Evolutionary conservation across 805 yeast species (phyloP).

Genomic region (Wickerhamomyces subpelliculosus): DNA sequence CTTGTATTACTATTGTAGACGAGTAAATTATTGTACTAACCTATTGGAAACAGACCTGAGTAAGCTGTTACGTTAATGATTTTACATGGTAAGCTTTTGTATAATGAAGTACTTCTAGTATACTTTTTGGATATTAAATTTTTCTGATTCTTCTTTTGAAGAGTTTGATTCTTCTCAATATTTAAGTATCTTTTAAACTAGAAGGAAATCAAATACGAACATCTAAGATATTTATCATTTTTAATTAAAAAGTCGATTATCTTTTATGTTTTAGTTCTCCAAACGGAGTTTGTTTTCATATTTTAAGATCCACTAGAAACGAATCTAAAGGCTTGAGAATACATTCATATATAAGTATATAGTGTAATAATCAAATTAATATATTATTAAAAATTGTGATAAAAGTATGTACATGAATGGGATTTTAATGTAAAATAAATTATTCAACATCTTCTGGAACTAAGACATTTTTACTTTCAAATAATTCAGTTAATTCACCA

Average conservation of each 20-base stretch:
- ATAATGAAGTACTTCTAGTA: too few relatives aligned
- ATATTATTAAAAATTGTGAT: neutral
- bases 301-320: constrained; percentile 21
- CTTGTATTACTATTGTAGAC: too few relatives aligned
- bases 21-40: too few relatives aligned
- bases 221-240: neutral
- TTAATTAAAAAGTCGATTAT: too few relatives aligned
- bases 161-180: too few relatives aligned
- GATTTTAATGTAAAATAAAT: constrained; percentile 1
- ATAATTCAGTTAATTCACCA: constrained; percentile 84
- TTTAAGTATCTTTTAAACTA: neutral
- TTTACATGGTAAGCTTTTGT: too few relatives aligned
- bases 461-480: constrained; percentile 73
- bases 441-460: constrained; percentile 56
- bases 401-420: constrained; percentile 2
- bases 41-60: too few relatives aligned
- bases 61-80: too few relatives aligned
- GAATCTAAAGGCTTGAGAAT: constrained; percentile 37
- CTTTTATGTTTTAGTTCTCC: constrained; percentile 11
- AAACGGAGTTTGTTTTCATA: constrained; percentile 34
- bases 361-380: constrained; percentile 1
- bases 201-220: neutral
- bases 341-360: constrained; percentile 9
- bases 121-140: neutral
- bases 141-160: too few relatives aligned